Evolutionary conservation across 495 filamentous ascomycete genomes (phyloP), one percentile per base, ranked within the genome.

Genomic region (Penicillium maclennaniae): DNA sequence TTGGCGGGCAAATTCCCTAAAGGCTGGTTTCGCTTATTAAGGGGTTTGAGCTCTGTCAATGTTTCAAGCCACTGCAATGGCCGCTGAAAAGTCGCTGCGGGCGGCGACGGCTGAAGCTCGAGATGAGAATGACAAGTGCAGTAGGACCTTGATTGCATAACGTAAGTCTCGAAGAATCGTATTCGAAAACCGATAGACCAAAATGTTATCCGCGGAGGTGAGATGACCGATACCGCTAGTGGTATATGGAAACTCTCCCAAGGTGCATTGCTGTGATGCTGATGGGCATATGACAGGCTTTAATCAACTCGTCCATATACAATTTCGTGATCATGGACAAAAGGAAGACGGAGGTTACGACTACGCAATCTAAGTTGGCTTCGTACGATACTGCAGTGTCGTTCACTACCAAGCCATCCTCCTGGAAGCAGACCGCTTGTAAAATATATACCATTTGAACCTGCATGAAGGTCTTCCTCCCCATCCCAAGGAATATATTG

Each of bases 391-490:
- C 49, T 45, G 73, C 74, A 1, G 79, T 90, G 4, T 66, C 61
- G 0, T 91, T 90, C 63, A 59, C 66, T 10, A 87, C 87, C 0
- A 60, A 67, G 3, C 72, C 89, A 0, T 87, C 87, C 1, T 63
- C 68, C 9, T 88, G 85, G 86, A 90, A 91, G 59, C 71, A 76
- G 10, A 76, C 76, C 20, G 82, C 81, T 7, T 85, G 89, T 56
- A 76, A 80, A 6, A 80, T 78, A 40, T 87, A 87, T 66, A 75
- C 77, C 53, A 87, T 91, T 80, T 86, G 81, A 21, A 89, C 83
- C 1, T 91, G 89, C 72, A 90, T 85, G 49, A 90, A 89, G 60
- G 83, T 90, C 55, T 90, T 90, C 74, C 66, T 89, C 12, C 12
- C 86, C 87, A 49, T 91, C 89, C 66, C 76, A 80, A 51, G 69